Evolutionary conservation across 2,329 filamentous ascomycete species (phyloP), one percentile per base, ranked within the genome.

Genomic region (Monilinia fructigena): DNA sequence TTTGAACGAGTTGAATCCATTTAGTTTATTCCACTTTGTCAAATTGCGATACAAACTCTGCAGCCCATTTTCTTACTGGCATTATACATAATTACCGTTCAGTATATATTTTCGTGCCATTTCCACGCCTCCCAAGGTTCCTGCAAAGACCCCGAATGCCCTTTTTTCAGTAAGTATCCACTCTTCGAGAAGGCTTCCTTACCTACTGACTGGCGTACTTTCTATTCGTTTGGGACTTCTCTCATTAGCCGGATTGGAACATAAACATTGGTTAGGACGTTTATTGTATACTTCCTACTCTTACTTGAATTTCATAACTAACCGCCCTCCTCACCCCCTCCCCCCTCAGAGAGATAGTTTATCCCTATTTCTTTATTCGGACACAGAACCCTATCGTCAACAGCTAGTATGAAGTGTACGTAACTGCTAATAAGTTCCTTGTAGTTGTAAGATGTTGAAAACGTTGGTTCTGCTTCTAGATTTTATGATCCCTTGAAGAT

Each of bases 381-480:
- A 56, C 54, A 23, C 40, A 26, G 40, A 16, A 26, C 12, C 54
- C 8, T 8, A 31, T n/a, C 26, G 26, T 48, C 56, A 59, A 59
- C 42, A 56, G n/a, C 56, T 42, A n/a, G 60, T 14, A 42, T 42
- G 40, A 14, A 16, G 16, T 58, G 42, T 58, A 65, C 54, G 54
- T 59, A 65, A 65, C 28, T 59, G 42, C 47, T 65, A 40, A 40
- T 47, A 47, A 56, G 40, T 47, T 18, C 50, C 62, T 56, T 42
- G 40, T 42, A 31, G 50, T 18, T 28, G 11, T 52, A 23, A 50
- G 35, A 18, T 48, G 56, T 48, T 47, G 26, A 59, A 52, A 52
- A 42, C 45, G 63, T 52, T 52, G 54, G 54, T 65, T 45, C 63
- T 23, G 63, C 54, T 65, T 52, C 42, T 65, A 65, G 53, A 65